Evolutionary conservation across 2,329 filamentous ascomycete genomes (phyloP), one percentile per base, ranked within the genome.

Genomic region (Leptographium galeiforme): DNA sequence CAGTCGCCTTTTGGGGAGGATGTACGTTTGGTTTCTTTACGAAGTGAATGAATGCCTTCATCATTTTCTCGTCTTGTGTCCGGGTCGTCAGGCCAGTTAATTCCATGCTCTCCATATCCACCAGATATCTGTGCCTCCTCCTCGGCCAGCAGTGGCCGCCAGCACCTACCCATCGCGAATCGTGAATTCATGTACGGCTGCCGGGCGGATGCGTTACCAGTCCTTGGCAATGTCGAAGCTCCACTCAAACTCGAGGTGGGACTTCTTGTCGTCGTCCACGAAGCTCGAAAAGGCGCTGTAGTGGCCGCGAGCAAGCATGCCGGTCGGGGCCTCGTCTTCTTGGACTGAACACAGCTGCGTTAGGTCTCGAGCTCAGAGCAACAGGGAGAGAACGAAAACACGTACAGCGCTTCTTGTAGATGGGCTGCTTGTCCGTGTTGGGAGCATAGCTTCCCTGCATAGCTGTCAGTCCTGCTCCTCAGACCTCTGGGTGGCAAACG

Each of bases 221-320:
- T 95, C 88, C 79, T 97, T 98, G 72, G 85, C 79, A 68, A 98
- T 95, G 66, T 96, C 87, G 64, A 98, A 97, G 57, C 84, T 82
- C 93, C 93, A 98, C 64, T 95, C 86, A 69, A 98, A 98, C 67
- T 85, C 77, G 58, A 98, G 76, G 70, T 98, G 90, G 59, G 79
- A 84, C 70, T 89, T 83, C 68, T 93, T 85, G 72, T 98, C 93
- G 64, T 98, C 93, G 67, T 98, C 93, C 57, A 95, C 79, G 68
- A 98, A 98, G 70, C 82, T 89, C 60, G 89, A 95, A 57, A 83
- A 71, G 58, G 90, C 90, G 57, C 86, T 85, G 78, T 98, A 98
- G 71, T 89, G 83, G 59, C 89, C 93, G 57, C 93, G 87, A 54
- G 81, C 85, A 53, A 97, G 72, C 82, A 97, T 91, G 62, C 91